Conservation (phyloP, 345 rosid genomes). For the Corchorus olitorius region DNA sequence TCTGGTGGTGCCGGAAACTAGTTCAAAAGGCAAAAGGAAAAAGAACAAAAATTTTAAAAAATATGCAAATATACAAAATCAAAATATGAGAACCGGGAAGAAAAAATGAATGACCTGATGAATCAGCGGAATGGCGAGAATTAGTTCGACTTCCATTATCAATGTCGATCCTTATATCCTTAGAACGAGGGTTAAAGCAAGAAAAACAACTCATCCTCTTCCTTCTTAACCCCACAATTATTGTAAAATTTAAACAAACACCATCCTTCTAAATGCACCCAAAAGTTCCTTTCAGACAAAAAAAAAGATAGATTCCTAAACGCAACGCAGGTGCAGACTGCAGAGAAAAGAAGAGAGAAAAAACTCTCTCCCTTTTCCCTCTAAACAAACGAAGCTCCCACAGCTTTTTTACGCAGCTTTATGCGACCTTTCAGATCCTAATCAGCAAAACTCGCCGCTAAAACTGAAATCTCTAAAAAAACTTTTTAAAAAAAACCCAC, state of each 20-base stretch:
- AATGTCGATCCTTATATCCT: slow-evolving; percentile 65
- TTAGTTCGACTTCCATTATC: slow-evolving; percentile 58
- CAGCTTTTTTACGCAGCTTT: neutral
- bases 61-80: neutral
- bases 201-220: slow-evolving; percentile 77
- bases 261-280: neutral
- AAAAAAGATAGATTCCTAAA: neutral
- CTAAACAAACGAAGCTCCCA: neutral
- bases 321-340: neutral
- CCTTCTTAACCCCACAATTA: neutral
- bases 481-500: neutral
- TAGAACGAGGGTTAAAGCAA: slow-evolving; percentile 59
- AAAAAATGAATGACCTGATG: slow-evolving; percentile 46
- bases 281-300: neutral
- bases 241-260: neutral
- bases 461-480: neutral
- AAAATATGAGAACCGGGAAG: neutral
- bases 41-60: neutral
- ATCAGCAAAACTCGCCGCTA: slow-evolving; percentile 13
- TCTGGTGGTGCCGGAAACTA: slow-evolving; percentile 37
- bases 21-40: slow-evolving; percentile 4
- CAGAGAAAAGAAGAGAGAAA: neutral
- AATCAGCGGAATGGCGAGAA: slow-evolving; percentile 39
- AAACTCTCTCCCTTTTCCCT: neutral
- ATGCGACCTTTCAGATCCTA: neutral